Percentiles rank a stretch among this genome's conserved stretches.
phyloP scores from a whole-genome alignment of 2,329 filamentous ascomycete species.

The Incumbomyces lentus region DNA sequence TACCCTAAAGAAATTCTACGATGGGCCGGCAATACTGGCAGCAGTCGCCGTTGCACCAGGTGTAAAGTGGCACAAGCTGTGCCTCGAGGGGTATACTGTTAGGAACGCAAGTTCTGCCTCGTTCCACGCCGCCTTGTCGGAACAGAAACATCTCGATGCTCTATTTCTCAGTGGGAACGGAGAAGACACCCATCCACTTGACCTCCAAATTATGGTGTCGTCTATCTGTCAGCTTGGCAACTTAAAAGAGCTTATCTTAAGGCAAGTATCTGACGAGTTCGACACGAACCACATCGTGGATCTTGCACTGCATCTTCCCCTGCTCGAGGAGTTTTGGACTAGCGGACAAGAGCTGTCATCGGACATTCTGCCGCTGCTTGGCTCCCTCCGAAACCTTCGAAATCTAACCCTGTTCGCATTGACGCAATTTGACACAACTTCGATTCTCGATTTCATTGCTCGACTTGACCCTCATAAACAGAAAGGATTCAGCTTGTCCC shows the following conservation, averaged over 20 bases:
- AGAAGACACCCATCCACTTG: constrained; percentile 18
- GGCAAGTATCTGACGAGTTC: constrained; percentile 27
- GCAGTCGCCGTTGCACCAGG: constrained; percentile 22
- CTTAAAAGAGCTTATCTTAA: constrained; percentile 25
- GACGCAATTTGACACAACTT: constrained; percentile 25
- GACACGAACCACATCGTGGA: constrained; percentile 23
- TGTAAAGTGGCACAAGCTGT: constrained; percentile 24
- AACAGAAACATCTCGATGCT: constrained; percentile 22
- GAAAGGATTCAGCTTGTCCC: constrained; percentile 23
- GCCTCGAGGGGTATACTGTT: constrained; percentile 24
- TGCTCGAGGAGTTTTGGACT: constrained; percentile 26
- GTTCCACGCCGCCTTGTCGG: constrained; percentile 24
- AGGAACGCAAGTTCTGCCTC: constrained; percentile 12
- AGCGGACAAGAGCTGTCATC: constrained; percentile 25
- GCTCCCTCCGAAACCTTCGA: constrained; percentile 21
- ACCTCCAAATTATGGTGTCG: constrained; percentile 24
- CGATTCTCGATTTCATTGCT: constrained; percentile 25
- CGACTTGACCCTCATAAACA: constrained; percentile 23
- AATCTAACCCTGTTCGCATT: constrained; percentile 25
- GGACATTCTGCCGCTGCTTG: constrained; percentile 22
- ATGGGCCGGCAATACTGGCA: constrained; percentile 33
- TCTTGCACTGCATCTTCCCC: constrained; percentile 23
- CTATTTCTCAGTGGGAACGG: constrained; percentile 26
- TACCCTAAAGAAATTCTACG: constrained; percentile 41
- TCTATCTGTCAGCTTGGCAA: constrained; percentile 23